These are phyloP conservation scores for Tolypocladium inflatum DNA, from an alignment of 2,329 filamentous ascomycete genomes.

Conservation along the genomic window DNA sequence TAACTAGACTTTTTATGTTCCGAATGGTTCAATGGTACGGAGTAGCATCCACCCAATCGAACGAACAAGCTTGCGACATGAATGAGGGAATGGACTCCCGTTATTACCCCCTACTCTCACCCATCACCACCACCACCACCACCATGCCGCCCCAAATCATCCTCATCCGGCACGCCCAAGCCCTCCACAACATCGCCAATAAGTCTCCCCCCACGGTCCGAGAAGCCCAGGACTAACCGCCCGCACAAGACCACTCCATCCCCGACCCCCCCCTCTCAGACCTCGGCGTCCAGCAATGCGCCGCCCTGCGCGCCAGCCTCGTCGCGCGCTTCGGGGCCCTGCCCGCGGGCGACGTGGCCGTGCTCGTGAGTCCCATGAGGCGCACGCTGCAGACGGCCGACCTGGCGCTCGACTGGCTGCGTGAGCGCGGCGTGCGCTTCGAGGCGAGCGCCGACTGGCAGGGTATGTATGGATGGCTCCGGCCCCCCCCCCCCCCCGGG, in stretches of 20 bases:
- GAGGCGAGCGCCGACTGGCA: constrained; percentile 56
- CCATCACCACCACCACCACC: neutral
- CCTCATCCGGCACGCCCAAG: constrained; percentile 82
- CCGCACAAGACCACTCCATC: constrained; percentile 34
- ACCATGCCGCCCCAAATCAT: constrained; percentile 54
- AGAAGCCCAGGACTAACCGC: constrained; percentile 3
- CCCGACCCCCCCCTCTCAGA: constrained; percentile 42
- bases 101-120: too few species aligned
- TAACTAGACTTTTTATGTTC: too few species aligned
- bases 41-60: too few species aligned
- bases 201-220: constrained; percentile 21
- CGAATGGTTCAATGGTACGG: too few species aligned
- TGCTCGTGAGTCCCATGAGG: constrained; percentile 56
- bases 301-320: constrained; percentile 31
- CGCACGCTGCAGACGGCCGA: constrained; percentile 57
- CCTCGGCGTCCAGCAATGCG: constrained; percentile 39
- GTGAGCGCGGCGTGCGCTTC: constrained; percentile 43
- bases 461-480: constrained; percentile 27
- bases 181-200: constrained; percentile 44
- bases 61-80: too few species aligned
- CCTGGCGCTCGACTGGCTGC: constrained; percentile 47
- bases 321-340: constrained; percentile 22
- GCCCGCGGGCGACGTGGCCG: constrained; percentile 29
- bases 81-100: too few species aligned
- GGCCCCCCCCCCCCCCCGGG: too few species aligned